Base-by-base conservation (phyloP, 192 early-diverging fungal species). In the Radiomyces spectabilis region DNA sequence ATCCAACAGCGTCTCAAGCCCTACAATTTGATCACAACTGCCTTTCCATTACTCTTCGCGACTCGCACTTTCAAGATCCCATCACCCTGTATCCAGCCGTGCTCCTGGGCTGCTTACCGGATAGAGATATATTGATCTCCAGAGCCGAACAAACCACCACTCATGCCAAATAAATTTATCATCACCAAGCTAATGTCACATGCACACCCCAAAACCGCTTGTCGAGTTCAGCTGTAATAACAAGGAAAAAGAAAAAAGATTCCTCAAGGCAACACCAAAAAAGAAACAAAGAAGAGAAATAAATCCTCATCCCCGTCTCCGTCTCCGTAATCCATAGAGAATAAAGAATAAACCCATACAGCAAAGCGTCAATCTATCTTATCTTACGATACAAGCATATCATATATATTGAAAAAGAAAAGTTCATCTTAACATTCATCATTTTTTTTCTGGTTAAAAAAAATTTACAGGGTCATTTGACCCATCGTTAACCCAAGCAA, bases 121-220 rank as follows among this genome's bases (percentile, higher is more conserved):
- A 41, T 54, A 54, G 52, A 54, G 52, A 54, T 29, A 54, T 54
- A 54, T 54, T 54, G 43, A 54, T 54, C 9, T 38, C 35, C 30
- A 40, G 52, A 29, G 52, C 52, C 27, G 52, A 54, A 54, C 41
- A 26, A 34, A 42, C 43, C 39, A 30, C 41, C 43, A n/a, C 38
- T 42, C 43, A 41, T 37, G 16, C 21, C 39, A 19, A 54, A 54
- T 54, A 54, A 54, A 54, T 54, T 42, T 41, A 37, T 54, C 41
- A 29, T 37, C 38, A 51, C 22, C 21, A 51, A 51, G 33, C 50
- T 37, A 31, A 22, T 51, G 50, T 35, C 33, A 37, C 8, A 40
- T 4, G 39, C 3, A 40, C 3, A 40, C 15, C 1, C n/a, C n/a
- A n/a, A n/a, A n/a, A n/a, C n/a, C n/a, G n/a, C n/a, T n/a, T n/a